Conservation (phyloP, 2,329 filamentous ascomycete genomes). For the Phoma sp. region DNA sequence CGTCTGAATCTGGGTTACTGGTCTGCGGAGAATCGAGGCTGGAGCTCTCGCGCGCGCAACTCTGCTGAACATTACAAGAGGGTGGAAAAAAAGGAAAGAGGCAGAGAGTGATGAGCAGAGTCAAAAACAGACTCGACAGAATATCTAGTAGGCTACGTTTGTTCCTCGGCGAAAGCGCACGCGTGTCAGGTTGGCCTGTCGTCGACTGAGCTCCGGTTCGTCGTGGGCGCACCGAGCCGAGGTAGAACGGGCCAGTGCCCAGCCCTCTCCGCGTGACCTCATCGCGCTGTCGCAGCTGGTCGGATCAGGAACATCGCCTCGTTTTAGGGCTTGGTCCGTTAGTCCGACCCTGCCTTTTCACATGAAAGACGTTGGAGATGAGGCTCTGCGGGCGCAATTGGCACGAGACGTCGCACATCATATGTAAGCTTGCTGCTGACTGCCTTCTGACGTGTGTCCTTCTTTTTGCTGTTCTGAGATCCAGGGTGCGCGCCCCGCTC, state of each 20-base stretch:
- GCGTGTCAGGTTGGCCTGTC: conserved; percentile 10
- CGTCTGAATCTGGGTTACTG: conserved; percentile 34
- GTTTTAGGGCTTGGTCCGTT: background rate
- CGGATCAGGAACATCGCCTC: too few relatives aligned
- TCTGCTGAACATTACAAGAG: conserved; percentile 49
- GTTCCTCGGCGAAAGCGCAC: conserved; percentile 14
- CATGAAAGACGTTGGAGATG: background rate
- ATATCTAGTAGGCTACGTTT: conserved; percentile 7
- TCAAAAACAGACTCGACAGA: background rate
- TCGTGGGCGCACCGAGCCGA: conserved; percentile 5
- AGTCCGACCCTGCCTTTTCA: conserved; percentile 4
- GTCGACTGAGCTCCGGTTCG: background rate
- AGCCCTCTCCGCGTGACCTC: conserved; percentile 8
- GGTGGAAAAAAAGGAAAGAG: background rate
- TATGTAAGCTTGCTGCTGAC: background rate
- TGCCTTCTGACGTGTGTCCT: background rate
- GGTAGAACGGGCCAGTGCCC: conserved; percentile 8
- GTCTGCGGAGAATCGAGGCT: conserved; percentile 45
- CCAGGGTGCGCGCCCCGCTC: background rate
- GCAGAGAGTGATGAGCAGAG: background rate
- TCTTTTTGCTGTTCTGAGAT: too few relatives aligned
- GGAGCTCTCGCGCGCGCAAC: conserved; percentile 47
- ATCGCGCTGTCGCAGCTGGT: background rate
- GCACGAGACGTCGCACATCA: background rate
- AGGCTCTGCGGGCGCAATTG: conserved; percentile 10